Evolutionary conservation across 2,329 filamentous ascomycete genomes (phyloP).

Genomic region (Pseudocercospora cruenta): DNA sequence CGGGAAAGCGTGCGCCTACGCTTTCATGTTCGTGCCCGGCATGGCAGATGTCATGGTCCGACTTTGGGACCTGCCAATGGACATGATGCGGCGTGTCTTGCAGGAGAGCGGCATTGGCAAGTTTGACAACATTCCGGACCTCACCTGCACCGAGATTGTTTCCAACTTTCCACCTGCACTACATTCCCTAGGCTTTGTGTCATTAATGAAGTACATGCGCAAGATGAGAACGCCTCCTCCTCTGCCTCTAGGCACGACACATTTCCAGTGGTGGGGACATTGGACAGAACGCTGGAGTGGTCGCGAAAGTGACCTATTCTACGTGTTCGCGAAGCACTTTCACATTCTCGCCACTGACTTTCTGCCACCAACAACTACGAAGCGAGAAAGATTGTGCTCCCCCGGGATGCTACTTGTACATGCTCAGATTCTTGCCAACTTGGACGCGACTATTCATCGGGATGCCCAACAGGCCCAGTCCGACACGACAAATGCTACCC

Average conservation of each 20-base stretch:
- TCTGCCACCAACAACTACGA: constrained; percentile 51
- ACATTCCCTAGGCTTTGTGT: constrained; percentile 64
- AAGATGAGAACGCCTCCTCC: constrained; percentile 67
- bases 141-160: constrained; percentile 64
- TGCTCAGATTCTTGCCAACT: constrained; percentile 74
- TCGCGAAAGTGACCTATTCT: constrained; percentile 85
- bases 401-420: constrained; percentile 82
- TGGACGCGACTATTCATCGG: constrained; percentile 84
- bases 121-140: constrained; percentile 53
- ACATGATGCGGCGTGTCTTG: constrained; percentile 71
- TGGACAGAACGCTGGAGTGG: constrained; percentile 88
- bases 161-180: constrained; percentile 71
- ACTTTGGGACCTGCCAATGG: constrained; percentile 74
- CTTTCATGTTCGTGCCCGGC: constrained; percentile 89
- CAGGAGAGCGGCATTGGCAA: constrained; percentile 66
- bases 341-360: constrained; percentile 75
- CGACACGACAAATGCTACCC: constrained; percentile 40
- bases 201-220: constrained; percentile 62
- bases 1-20: constrained; percentile 87
- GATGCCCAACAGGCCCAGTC: constrained; percentile 57
- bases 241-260: constrained; percentile 68
- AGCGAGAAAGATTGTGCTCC: constrained; percentile 63
- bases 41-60: constrained; percentile 81
- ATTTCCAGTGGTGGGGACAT: constrained; percentile 80
- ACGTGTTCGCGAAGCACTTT: constrained; percentile 88